Conservation (phyloP, 257 asterid species). For the Solanum lycopersicoides region DNA sequence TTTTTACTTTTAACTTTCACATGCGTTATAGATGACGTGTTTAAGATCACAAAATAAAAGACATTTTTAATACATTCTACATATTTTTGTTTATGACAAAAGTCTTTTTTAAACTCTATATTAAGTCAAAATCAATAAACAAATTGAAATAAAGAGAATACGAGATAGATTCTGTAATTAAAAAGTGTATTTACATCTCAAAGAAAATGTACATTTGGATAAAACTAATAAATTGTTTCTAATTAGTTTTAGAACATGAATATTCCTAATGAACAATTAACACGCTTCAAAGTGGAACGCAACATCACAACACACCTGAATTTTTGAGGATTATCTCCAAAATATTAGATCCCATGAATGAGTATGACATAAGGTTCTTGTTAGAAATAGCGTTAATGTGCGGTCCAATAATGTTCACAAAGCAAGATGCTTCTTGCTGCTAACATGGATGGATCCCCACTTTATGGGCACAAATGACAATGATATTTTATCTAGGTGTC, state of each 20-base stretch:
- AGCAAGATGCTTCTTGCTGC: not conserved
- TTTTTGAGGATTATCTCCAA: not conserved
- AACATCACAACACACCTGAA: not conserved
- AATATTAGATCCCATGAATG: not conserved
- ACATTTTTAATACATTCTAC: too few species aligned
- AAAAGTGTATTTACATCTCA: too few species aligned
- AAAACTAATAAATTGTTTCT: too few species aligned
- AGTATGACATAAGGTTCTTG: not conserved
- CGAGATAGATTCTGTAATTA: too few species aligned
- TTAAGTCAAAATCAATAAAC: too few species aligned
- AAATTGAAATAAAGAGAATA: too few species aligned
- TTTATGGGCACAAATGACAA: not conserved
- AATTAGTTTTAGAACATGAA: not conserved
- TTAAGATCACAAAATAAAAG: too few species aligned
- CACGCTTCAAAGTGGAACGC: not conserved
- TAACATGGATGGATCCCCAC: not conserved
- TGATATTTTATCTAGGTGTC: not conserved
- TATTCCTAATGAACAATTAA: not conserved
- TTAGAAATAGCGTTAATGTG: not conserved
- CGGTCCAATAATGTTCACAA: not conserved
- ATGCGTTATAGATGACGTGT: fast-evolving
- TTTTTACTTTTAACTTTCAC: too few species aligned
- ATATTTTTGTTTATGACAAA: too few species aligned
- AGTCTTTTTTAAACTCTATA: fast-evolving
- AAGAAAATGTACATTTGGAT: too few species aligned